A percentile compares a stretch with the other conserved stretches of the same genome.
Evolutionary conservation across 352 stramenopile species (phyloP).

Genomic region (Peronospora tabacina): DNA sequence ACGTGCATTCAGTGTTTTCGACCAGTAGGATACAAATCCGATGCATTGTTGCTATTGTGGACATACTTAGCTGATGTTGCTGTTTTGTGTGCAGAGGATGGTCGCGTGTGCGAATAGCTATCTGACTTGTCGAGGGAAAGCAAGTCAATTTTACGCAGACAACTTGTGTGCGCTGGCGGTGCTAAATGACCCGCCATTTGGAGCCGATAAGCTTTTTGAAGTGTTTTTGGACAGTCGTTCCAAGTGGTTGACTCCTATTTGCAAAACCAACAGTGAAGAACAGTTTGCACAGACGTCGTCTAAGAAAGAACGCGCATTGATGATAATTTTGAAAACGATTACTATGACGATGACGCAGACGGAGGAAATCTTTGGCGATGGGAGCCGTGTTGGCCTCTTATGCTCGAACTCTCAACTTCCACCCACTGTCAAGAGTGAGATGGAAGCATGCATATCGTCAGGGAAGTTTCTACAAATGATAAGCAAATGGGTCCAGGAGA

Average conservation of each 20-base stretch:
- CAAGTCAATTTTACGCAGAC: constrained; percentile 51
- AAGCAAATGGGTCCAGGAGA: constrained; percentile 29
- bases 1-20: constrained; percentile 59
- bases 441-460: constrained; percentile 30
- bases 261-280: constrained; percentile 10
- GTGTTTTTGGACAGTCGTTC: constrained; percentile 44
- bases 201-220: constrained; percentile 31
- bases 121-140: constrained; percentile 45
- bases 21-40: constrained; percentile 21
- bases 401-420: constrained; percentile 20
- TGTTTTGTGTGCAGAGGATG: constrained; percentile 36
- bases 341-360: constrained; percentile 47
- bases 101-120: constrained; percentile 37
- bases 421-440: constrained; percentile 19
- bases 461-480: constrained; percentile 28
- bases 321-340: constrained; percentile 53
- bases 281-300: constrained; percentile 6
- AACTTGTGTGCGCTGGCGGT: constrained; percentile 49
- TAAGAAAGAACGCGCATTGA: constrained; percentile 31
- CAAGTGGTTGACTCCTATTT: constrained; percentile 38
- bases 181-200: constrained; percentile 26
- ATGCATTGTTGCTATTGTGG: background rate
- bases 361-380: constrained; percentile 49
- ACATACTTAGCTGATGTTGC: constrained; percentile 2
- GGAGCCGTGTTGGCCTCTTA: constrained; percentile 17